Evolutionary conservation across 2,329 filamentous ascomycete genomes (phyloP).

Genomic region (Kalmusia sp.): DNA sequence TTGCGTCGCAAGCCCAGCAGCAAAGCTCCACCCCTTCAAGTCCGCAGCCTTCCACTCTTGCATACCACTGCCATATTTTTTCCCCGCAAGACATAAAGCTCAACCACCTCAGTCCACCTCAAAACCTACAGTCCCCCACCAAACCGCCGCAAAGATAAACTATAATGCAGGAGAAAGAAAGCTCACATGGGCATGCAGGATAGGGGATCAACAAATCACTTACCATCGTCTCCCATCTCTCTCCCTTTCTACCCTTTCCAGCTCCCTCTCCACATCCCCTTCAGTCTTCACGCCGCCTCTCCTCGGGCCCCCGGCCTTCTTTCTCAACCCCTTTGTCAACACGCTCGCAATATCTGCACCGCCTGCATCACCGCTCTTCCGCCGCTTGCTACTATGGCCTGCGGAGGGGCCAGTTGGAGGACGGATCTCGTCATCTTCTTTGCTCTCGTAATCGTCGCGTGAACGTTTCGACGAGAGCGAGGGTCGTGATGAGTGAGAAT

Average conservation of each 20-base stretch:
- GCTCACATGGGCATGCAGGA: too few relatives aligned
- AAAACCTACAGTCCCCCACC: too few relatives aligned
- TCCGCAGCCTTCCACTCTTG: too few relatives aligned
- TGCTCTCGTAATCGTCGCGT: constrained; percentile 30
- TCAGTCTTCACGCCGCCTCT: constrained; percentile 43
- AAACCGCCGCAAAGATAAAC: too few relatives aligned
- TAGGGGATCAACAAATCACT: not conserved
- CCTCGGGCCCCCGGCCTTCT: constrained; percentile 34
- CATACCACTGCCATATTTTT: too few relatives aligned
- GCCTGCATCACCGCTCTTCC: constrained; percentile 27
- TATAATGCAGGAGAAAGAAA: too few relatives aligned
- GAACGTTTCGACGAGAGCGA: constrained; percentile 34
- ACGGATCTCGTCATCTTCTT: constrained; percentile 10
- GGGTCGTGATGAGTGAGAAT: constrained; percentile 25
- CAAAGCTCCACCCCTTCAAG: too few relatives aligned
- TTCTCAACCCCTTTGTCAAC: constrained; percentile 37
- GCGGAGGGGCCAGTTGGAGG: constrained; percentile 37
- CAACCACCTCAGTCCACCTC: too few relatives aligned
- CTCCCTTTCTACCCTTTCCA: constrained; percentile 42
- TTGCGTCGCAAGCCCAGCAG: too few relatives aligned
- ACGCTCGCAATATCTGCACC: constrained; percentile 38
- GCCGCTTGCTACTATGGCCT: constrained; percentile 39
- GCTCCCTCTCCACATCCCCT: constrained; percentile 39
- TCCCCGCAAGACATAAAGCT: too few relatives aligned
- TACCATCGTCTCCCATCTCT: constrained; percentile 29